Conservation (phyloP, 441 rosid species). For the Codiaeum variegatum region DNA sequence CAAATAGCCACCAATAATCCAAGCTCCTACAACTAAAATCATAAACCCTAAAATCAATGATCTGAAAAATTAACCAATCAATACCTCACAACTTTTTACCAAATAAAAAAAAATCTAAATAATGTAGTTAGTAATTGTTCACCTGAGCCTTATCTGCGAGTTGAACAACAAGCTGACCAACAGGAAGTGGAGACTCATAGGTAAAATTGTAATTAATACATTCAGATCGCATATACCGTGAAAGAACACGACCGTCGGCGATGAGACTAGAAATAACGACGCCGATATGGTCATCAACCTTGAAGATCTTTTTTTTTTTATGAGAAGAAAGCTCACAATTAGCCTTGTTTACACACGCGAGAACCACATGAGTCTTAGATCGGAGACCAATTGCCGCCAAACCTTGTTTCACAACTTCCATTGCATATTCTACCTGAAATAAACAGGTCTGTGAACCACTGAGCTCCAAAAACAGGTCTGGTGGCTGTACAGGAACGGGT, state of each 20-base stretch:
- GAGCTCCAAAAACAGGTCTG: no score
- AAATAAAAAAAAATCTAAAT: background rate
- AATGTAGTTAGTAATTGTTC: background rate
- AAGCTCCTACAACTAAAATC: background rate
- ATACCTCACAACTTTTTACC: background rate
- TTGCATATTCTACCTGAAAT: slow-evolving; percentile 94
- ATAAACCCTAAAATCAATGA: slow-evolving; percentile 4
- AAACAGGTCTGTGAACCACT: no score
- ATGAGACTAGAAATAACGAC: slow-evolving; percentile 95
- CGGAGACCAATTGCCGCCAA: slow-evolving; percentile 96
- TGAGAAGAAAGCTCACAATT: slow-evolving; percentile 92
- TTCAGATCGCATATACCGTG: slow-evolving; percentile 92
- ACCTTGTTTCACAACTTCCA: slow-evolving; percentile 99
- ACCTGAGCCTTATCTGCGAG: slow-evolving; percentile 99
- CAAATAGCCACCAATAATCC: background rate
- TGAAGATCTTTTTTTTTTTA: slow-evolving; percentile 95
- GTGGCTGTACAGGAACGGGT: no score
- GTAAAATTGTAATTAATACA: slow-evolving; percentile 81
- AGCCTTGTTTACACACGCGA: slow-evolving; percentile 87
- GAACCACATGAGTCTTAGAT: slow-evolving; percentile 83
- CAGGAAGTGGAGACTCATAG: slow-evolving; percentile 90
- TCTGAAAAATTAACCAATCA: background rate
- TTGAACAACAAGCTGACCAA: slow-evolving; percentile 91
- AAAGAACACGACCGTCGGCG: slow-evolving; percentile 94
- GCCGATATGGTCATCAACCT: slow-evolving; percentile 95